Evolutionary conservation across 805 yeast genomes (phyloP).

Genomic region (Soucietia sequanensis): DNA sequence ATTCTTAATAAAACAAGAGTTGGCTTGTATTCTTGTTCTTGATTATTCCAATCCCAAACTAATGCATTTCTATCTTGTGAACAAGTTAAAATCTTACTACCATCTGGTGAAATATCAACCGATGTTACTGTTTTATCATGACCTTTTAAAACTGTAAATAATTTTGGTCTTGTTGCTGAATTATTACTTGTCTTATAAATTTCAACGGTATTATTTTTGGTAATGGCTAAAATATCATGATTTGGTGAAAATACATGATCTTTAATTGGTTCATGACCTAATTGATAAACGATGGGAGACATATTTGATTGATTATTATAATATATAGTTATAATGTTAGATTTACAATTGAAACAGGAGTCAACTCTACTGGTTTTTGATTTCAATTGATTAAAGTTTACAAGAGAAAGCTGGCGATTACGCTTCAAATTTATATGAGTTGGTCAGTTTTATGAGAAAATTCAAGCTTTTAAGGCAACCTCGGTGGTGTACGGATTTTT

Average conservation of each 20-base stretch:
- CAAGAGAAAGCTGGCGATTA: no score
- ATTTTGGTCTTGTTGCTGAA: constrained; percentile 48
- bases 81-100: constrained; percentile 84
- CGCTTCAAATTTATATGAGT: no score
- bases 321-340: constrained; percentile 4
- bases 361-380: constrained; percentile 22
- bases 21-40: constrained; percentile 67
- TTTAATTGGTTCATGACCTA: constrained; percentile 83
- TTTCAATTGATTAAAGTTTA: constrained; percentile 22
- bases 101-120: constrained; percentile 84
- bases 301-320: no score
- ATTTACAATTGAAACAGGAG: constrained; percentile 12
- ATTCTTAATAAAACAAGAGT: constrained; percentile 90
- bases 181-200: constrained; percentile 58
- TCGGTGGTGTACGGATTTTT: no score
- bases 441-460: no score
- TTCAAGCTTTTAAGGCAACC: no score
- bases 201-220: constrained; percentile 75
- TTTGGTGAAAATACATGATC: constrained; percentile 87
- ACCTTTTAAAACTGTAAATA: constrained; percentile 67
- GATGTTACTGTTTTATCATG: constrained; percentile 96
- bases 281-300: constrained; percentile 49
- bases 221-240: constrained; percentile 64
- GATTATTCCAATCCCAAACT: constrained; percentile 79
- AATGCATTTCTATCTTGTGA: constrained; percentile 97